phyloP scores from a whole-genome alignment of 2,329 filamentous ascomycete genomes.

The Penicillium occitanis region DNA sequence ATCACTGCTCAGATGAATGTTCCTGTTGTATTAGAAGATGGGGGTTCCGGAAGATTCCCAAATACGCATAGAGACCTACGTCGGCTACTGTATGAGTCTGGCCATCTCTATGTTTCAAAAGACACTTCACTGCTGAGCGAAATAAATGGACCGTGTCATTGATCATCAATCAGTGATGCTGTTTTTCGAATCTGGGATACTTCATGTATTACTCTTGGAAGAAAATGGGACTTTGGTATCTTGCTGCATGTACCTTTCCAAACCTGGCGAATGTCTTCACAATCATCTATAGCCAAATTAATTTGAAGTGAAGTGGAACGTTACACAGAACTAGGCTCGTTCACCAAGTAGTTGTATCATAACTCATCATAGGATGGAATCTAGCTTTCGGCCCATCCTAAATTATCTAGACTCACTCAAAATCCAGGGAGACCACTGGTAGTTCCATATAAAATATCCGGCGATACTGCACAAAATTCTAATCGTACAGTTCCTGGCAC shows the following conservation, averaged over 20 bases:
- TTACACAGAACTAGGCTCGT: neutral
- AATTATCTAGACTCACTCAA: neutral
- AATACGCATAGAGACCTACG: neutral
- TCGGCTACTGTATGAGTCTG: neutral
- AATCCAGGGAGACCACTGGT: neutral
- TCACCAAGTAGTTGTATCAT: neutral
- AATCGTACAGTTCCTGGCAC: neutral
- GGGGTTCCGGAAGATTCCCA: neutral
- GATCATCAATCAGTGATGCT: neutral
- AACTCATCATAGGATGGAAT: neutral
- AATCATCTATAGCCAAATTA: neutral
- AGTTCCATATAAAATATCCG: neutral
- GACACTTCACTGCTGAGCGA: neutral
- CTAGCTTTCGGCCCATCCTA: neutral
- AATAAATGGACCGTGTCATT: neutral
- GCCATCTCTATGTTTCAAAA: neutral
- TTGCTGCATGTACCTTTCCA: neutral
- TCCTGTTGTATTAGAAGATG: neutral
- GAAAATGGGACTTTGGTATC: neutral
- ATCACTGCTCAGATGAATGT: constrained; percentile 4
- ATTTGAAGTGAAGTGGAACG: neutral
- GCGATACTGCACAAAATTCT: neutral
- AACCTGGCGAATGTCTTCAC: neutral
- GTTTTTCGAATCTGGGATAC: neutral
- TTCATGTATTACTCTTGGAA: neutral